Conservation (phyloP, 768 basidiomycete genomes). For the Pleurotus eryngii region DNA sequence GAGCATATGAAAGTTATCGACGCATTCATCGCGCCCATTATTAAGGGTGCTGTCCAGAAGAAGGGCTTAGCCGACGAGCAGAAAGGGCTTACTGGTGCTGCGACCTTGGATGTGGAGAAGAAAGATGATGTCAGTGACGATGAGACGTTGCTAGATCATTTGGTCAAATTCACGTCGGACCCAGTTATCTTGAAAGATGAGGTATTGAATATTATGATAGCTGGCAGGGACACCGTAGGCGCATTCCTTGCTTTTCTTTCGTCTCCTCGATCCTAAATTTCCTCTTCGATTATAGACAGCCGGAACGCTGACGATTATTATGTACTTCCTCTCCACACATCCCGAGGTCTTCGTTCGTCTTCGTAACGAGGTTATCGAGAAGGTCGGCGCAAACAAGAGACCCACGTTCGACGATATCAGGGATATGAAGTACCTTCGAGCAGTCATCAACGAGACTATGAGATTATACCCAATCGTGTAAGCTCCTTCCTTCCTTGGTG, state of each 20-base stretch:
- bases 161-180: slow-evolving; percentile 49
- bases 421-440: slow-evolving; percentile 62
- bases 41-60: slow-evolving; percentile 44
- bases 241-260: background rate
- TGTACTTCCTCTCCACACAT: slow-evolving; percentile 49
- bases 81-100: slow-evolving; percentile 10
- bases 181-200: slow-evolving; percentile 40
- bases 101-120: slow-evolving; percentile 14
- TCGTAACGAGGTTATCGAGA: slow-evolving; percentile 51
- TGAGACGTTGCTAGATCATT: slow-evolving; percentile 52
- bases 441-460: slow-evolving; percentile 63
- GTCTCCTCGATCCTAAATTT: too few species aligned
- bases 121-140: slow-evolving; percentile 35
- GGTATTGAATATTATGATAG: slow-evolving; percentile 46
- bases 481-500: slow-evolving; percentile 11
- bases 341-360: slow-evolving; percentile 44
- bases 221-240: slow-evolving; percentile 37
- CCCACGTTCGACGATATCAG: slow-evolving; percentile 56
- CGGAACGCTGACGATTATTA: slow-evolving; percentile 36
- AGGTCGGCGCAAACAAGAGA: slow-evolving; percentile 43
- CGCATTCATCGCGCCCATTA: slow-evolving; percentile 49
- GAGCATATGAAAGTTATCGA: slow-evolving; percentile 51
- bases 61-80: slow-evolving; percentile 17
- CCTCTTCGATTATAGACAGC: slow-evolving; percentile 30
- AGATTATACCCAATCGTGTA: slow-evolving; percentile 56